Evolutionary conservation across 2,329 filamentous ascomycete species (phyloP).

Genomic region (Balansia obtecta): DNA sequence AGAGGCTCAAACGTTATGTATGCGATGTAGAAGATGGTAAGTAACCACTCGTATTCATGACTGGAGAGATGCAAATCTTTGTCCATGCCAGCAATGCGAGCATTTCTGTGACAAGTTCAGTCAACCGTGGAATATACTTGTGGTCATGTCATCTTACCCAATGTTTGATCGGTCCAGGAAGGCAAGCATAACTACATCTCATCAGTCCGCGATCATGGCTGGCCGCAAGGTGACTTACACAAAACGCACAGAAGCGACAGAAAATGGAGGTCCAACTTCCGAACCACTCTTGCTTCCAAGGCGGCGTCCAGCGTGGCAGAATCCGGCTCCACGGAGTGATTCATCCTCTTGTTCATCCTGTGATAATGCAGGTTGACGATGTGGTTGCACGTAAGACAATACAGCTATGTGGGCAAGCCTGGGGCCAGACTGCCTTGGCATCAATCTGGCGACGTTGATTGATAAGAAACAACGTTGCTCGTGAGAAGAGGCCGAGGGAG

Average conservation of each 20-base stretch:
- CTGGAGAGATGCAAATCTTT: slow-evolving; percentile 10
- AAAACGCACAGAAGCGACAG: slow-evolving; percentile 1
- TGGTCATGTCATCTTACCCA: slow-evolving; percentile 5
- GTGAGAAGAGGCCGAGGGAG: too few species aligned
- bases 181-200: slow-evolving; percentile 8
- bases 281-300: background rate
- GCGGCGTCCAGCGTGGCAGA: background rate
- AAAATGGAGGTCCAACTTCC: slow-evolving; percentile 1
- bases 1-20: slow-evolving; percentile 10
- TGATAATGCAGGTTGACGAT: background rate
- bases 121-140: too few species aligned
- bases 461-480: too few species aligned
- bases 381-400: background rate
- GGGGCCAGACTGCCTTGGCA: too few species aligned
- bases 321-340: background rate
- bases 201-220: too few species aligned
- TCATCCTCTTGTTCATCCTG: background rate
- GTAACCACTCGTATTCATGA: slow-evolving; percentile 11
- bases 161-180: slow-evolving; percentile 12
- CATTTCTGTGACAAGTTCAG: slow-evolving; percentile 7
- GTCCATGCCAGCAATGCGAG: slow-evolving; percentile 12
- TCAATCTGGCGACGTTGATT: too few species aligned
- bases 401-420: too few species aligned
- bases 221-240: background rate
- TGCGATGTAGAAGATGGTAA: slow-evolving; percentile 14